Conservation (phyloP, 176 grass and related monocot genomes). For the Alloteropsis semialata region DNA sequence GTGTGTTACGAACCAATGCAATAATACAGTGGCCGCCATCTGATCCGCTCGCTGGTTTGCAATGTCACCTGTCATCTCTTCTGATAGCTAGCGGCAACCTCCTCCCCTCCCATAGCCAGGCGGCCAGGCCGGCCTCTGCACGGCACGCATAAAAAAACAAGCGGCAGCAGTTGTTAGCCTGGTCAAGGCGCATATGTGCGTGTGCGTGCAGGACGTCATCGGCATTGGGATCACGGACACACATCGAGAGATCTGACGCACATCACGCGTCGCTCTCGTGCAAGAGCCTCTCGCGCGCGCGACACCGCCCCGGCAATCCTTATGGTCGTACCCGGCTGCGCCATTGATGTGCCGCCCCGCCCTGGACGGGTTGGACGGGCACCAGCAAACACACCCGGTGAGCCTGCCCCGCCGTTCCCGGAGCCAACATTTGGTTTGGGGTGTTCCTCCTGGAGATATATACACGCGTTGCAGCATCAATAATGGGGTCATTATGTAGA, state of each 20-base stretch:
- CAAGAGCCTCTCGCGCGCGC: no score
- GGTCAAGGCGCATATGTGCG: conserved; percentile 17
- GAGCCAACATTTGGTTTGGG: background rate
- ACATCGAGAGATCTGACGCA: background rate
- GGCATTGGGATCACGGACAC: conserved; percentile 11
- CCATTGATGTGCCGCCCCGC: background rate
- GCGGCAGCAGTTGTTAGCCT: background rate
- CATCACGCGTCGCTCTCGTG: conserved; percentile 32
- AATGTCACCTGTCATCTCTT: background rate
- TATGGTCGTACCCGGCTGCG: background rate
- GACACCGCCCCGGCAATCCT: conserved; percentile 22
- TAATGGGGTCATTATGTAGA: background rate
- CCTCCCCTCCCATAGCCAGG: no score
- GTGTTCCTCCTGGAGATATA: background rate
- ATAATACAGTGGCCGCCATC: conserved; percentile 29
- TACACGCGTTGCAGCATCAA: background rate
- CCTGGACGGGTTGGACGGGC: background rate
- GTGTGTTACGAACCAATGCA: background rate
- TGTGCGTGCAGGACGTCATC: conserved; percentile 10
- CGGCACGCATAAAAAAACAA: background rate
- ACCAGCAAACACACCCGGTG: conserved; percentile 20
- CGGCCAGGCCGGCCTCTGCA: no score
- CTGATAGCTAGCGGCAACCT: conserved; percentile 25
- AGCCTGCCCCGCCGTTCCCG: background rate
- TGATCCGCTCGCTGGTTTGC: background rate